A percentile compares a stretch with the other conserved stretches of the same genome.
Evolutionary conservation across 106 monocot species (phyloP).

Genomic region (Dendrobium chrysotoxum): DNA sequence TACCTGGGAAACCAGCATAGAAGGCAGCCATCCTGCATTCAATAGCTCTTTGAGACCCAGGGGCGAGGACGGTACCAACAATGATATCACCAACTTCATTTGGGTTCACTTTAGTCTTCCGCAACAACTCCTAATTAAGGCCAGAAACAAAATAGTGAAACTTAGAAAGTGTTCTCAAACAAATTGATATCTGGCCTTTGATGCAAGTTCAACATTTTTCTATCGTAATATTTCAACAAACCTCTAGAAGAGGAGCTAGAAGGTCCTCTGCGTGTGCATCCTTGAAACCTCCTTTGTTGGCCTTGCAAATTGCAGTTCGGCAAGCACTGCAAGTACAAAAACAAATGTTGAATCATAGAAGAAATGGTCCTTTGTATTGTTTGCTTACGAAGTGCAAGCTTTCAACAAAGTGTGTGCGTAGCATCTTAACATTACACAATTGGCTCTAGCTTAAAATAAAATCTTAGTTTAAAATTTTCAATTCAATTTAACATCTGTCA

Average conservation of each 20-base stretch:
- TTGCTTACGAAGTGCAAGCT: no score
- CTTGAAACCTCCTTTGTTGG: constrained; percentile 77
- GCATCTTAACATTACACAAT: no score
- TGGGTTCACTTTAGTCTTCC: constrained; percentile 70
- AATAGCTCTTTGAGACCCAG: constrained; percentile 82
- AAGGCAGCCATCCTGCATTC: constrained; percentile 85
- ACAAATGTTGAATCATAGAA: neutral
- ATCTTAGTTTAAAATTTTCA: no score
- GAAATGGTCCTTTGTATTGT: neutral
- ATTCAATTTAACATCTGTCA: no score
- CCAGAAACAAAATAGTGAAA: neutral
- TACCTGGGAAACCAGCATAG: constrained; percentile 94
- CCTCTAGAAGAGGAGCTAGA: constrained; percentile 75
- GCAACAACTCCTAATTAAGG: constrained; percentile 50
- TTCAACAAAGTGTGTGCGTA: no score
- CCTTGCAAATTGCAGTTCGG: constrained; percentile 81
- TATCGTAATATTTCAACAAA: constrained; percentile 11
- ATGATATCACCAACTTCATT: constrained; percentile 87
- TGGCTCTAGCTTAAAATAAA: no score
- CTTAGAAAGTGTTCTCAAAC: neutral
- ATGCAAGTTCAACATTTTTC: neutral
- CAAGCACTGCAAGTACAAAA: constrained; percentile 42
- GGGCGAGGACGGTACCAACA: constrained; percentile 84
- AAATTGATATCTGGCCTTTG: neutral
- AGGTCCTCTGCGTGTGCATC: constrained; percentile 76